Conservation (phyloP, 768 basidiomycete genomes). For the Russula olivacea region DNA sequence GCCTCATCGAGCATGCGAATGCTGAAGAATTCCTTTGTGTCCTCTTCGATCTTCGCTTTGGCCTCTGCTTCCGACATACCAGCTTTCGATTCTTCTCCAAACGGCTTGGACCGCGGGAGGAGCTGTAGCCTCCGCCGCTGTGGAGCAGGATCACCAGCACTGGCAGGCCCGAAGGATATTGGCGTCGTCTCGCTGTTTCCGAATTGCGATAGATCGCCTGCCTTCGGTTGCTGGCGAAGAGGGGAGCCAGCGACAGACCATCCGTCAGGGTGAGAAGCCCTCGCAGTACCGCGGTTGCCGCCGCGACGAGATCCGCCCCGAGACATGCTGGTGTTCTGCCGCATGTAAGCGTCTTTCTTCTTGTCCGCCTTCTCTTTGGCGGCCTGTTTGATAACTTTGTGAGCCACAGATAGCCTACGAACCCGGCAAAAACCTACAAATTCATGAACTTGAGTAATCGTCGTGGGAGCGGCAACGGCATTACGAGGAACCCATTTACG, state of each 20-base stretch:
- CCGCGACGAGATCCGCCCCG: conserved; percentile 89
- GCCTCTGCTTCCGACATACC: conserved; percentile 64
- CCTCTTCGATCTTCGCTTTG: conserved; percentile 71
- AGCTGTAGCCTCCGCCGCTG: conserved; percentile 71
- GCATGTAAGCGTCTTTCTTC: conserved; percentile 64
- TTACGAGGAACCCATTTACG: conserved; percentile 77
- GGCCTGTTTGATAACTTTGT: conserved; percentile 42
- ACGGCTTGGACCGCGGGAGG: conserved; percentile 68
- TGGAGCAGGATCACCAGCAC: conserved; percentile 47
- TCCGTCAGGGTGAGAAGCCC: conserved; percentile 69
- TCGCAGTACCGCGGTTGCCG: conserved; percentile 53
- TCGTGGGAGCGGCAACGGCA: conserved; percentile 70
- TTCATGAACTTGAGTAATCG: conserved; percentile 85
- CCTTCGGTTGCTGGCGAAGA: conserved; percentile 61
- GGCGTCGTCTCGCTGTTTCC: conserved; percentile 66
- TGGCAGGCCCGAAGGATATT: conserved; percentile 78
- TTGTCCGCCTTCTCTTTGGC: conserved; percentile 86
- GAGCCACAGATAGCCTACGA: background rate
- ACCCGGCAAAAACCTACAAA: conserved; percentile 46
- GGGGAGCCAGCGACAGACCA: conserved; percentile 51
- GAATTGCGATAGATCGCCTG: conserved; percentile 80
- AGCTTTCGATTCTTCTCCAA: conserved; percentile 39
- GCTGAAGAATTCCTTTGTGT: conserved; percentile 80
- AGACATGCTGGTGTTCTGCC: conserved; percentile 68
- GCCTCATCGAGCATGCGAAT: conserved; percentile 84